These are phyloP conservation scores for Podosphaera fusca DNA, from an alignment of 2,329 filamentous ascomycete genomes.

Conservation along the genomic window DNA sequence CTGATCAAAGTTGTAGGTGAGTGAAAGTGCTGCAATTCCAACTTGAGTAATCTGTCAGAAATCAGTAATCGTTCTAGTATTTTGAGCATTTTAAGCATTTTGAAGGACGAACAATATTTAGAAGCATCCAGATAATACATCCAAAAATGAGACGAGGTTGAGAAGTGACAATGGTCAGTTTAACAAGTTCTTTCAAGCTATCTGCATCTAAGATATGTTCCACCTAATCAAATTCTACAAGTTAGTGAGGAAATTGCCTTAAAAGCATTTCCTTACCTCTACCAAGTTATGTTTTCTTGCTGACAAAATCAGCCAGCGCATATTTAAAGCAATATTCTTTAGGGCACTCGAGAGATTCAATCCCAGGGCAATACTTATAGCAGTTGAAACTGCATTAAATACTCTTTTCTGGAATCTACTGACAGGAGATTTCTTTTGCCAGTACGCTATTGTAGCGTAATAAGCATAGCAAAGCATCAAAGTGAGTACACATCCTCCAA, in stretches of 20 bases:
- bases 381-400: constrained; percentile 23
- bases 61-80: background rate
- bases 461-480: constrained; percentile 10
- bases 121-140: constrained; percentile 14
- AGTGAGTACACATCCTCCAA: constrained; percentile 9
- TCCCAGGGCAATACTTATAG: constrained; percentile 20
- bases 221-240: constrained; percentile 6
- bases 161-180: constrained; percentile 13
- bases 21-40: constrained; percentile 20
- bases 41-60: constrained; percentile 19
- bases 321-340: constrained; percentile 21
- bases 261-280: constrained; percentile 16
- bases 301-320: constrained; percentile 24
- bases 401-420: constrained; percentile 17
- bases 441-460: constrained; percentile 5
- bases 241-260: background rate
- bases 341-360: constrained; percentile 21
- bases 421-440: constrained; percentile 13
- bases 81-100: background rate
- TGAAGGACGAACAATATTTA: constrained; percentile 14
- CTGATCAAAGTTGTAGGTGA: constrained; percentile 21
- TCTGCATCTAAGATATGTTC: constrained; percentile 16
- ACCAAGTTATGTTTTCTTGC: constrained; percentile 17
- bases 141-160: constrained; percentile 13
- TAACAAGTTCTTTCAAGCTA: constrained; percentile 14